Conservation (phyloP, 225 moss, liverwort and hornwort species). For the Bryoerythrophyllum caledonicum region DNA sequence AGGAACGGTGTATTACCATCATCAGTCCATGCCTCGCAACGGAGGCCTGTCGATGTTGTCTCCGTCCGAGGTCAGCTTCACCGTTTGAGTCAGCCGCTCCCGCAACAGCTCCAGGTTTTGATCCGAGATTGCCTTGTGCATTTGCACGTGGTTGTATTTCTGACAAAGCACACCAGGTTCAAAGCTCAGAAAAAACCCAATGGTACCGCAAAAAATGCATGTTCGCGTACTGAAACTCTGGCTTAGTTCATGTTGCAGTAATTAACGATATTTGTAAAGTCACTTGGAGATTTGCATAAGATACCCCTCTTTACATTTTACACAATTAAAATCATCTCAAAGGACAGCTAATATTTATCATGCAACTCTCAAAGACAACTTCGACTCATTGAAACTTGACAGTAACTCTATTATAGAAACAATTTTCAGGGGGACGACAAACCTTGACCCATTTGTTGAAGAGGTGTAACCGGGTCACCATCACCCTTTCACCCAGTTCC, state of each 20-base stretch:
- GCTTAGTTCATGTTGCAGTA: not conserved
- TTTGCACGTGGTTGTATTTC: slow-evolving; percentile 92
- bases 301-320: too few relatives aligned
- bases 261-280: not conserved
- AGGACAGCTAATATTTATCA: too few relatives aligned
- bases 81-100: slow-evolving; percentile 88
- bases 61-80: slow-evolving; percentile 78
- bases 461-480: slow-evolving; percentile 94
- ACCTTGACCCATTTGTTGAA: slow-evolving; percentile 99
- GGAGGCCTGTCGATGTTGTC: slow-evolving; percentile 85
- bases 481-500: slow-evolving; percentile 95
- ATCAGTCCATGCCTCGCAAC: slow-evolving; percentile 43
- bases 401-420: not conserved
- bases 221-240: not conserved
- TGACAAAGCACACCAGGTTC: not conserved
- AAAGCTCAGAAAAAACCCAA: not conserved
- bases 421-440: slow-evolving; percentile 22
- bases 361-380: too few relatives aligned
- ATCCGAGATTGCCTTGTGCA: slow-evolving; percentile 90
- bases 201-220: not conserved
- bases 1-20: too few relatives aligned
- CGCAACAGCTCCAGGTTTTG: slow-evolving; percentile 91
- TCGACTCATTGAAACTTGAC: too few relatives aligned
- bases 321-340: too few relatives aligned
- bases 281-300: too few relatives aligned